Evolutionary conservation across 192 early-diverging fungal species (phyloP).

Genomic region (Rhizoclosmatium sp.): DNA sequence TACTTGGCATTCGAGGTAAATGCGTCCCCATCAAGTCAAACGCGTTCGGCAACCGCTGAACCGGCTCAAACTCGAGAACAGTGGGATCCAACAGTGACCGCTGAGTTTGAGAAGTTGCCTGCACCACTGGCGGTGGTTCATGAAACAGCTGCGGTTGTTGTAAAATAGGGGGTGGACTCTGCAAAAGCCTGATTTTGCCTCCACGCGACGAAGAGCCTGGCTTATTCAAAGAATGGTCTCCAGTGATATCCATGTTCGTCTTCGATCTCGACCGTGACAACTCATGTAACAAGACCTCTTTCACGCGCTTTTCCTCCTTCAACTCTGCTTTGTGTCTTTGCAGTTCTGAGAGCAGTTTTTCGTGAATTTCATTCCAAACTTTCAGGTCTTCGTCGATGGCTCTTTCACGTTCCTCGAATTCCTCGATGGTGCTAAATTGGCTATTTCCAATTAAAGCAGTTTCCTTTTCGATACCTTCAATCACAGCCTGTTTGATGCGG

Average conservation of each 20-base stretch:
- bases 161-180: background rate
- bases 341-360: slow-evolving; percentile 27
- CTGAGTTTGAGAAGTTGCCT: background rate
- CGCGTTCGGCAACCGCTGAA: background rate
- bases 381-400: slow-evolving; percentile 24
- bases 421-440: background rate
- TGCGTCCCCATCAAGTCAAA: slow-evolving; percentile 3
- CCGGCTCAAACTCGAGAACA: background rate
- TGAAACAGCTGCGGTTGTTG: background rate
- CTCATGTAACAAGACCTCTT: slow-evolving; percentile 36
- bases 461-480: slow-evolving; percentile 34
- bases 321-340: slow-evolving; percentile 28
- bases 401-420: slow-evolving; percentile 29
- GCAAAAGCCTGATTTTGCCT: slow-evolving; percentile 16
- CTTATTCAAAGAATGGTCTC: background rate
- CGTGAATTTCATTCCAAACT: slow-evolving; percentile 37
- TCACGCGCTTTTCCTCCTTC: slow-evolving; percentile 37
- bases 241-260: background rate
- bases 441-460: background rate
- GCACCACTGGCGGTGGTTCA: background rate
- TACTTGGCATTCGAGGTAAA: background rate
- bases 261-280: slow-evolving; percentile 7
- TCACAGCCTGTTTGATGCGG: slow-evolving; percentile 34
- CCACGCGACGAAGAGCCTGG: background rate
- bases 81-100: background rate